These are phyloP conservation scores for Elasticomyces elasticus DNA, from an alignment of 495 filamentous ascomycete genomes.

Conservation along the genomic window DNA sequence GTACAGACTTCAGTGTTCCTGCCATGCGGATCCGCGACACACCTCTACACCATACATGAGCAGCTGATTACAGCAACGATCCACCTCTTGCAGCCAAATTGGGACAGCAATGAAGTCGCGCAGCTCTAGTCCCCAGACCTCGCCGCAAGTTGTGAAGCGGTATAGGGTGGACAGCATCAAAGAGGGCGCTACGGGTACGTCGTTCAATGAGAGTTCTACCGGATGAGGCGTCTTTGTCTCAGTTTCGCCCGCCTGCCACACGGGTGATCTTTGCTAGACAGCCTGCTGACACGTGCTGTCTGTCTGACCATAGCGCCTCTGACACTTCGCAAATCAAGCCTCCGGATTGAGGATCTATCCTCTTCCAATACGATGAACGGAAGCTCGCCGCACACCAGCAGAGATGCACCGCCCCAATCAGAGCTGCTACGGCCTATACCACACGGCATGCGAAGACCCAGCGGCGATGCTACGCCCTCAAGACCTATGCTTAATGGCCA, in stretches of 20 bases:
- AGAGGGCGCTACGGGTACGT: conserved; percentile 10
- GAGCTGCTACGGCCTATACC: conserved; percentile 4
- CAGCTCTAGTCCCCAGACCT: conserved; percentile 18
- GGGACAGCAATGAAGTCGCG: conserved; percentile 20
- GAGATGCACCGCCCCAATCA: not conserved
- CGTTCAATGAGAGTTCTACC: not conserved
- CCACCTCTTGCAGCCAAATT: too few species aligned
- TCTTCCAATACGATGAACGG: conserved; percentile 14
- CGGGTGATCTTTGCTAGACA: not conserved
- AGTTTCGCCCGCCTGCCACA: not conserved
- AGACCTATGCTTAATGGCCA: conserved; percentile 3
- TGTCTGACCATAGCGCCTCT: not conserved
- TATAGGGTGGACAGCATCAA: conserved; percentile 10
- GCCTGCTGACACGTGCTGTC: conserved; percentile 1
- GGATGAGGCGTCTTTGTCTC: not conserved
- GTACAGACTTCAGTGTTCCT: too few species aligned
- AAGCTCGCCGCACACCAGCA: conserved; percentile 2
- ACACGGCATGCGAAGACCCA: conserved; percentile 10
- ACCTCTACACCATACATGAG: not conserved
- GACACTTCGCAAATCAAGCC: conserved; percentile 7
- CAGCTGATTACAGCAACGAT: not conserved
- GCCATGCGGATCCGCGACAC: too few species aligned
- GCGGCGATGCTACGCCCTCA: conserved; percentile 10
- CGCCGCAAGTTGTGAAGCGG: conserved; percentile 17
- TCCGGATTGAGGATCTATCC: conserved; percentile 13